These are phyloP conservation scores for Colletotrichum lini DNA, from an alignment of 2,329 filamentous ascomycete genomes.

Conservation along the genomic window DNA sequence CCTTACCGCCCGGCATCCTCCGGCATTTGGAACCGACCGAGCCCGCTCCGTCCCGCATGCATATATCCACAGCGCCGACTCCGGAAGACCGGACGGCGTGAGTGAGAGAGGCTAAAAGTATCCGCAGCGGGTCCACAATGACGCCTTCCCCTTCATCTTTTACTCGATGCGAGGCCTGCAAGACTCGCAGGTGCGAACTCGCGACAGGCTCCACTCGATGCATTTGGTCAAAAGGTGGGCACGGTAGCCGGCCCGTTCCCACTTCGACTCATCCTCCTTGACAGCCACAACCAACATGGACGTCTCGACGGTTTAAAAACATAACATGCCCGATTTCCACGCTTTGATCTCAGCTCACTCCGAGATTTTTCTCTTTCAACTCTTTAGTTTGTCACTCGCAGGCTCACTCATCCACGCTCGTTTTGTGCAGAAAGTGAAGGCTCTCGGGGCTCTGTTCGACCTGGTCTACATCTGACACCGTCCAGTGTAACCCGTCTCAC, in stretches of 20 bases:
- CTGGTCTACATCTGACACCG: neutral
- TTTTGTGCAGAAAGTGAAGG: neutral
- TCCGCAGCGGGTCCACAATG: neutral
- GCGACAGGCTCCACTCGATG: neutral
- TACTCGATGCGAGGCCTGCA: neutral
- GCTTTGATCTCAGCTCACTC: neutral
- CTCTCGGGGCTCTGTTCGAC: neutral
- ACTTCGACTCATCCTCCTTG: neutral
- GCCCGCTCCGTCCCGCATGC: neutral
- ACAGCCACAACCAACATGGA: neutral
- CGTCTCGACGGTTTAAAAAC: neutral
- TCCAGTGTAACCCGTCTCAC: neutral
- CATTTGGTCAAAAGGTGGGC: neutral
- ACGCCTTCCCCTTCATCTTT: no score
- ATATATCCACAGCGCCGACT: neutral
- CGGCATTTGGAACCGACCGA: neutral
- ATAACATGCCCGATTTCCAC: neutral
- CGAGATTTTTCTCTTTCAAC: neutral
- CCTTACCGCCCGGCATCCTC: neutral
- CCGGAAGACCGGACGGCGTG: neutral
- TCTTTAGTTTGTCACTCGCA: neutral
- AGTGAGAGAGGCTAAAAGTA: neutral
- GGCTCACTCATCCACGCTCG: no score
- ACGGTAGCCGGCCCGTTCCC: conserved; percentile 1
- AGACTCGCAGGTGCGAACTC: neutral